These are phyloP conservation scores for Plenodomus biglobosus DNA, from an alignment of 2,329 filamentous ascomycete genomes.

Conservation along the genomic window DNA sequence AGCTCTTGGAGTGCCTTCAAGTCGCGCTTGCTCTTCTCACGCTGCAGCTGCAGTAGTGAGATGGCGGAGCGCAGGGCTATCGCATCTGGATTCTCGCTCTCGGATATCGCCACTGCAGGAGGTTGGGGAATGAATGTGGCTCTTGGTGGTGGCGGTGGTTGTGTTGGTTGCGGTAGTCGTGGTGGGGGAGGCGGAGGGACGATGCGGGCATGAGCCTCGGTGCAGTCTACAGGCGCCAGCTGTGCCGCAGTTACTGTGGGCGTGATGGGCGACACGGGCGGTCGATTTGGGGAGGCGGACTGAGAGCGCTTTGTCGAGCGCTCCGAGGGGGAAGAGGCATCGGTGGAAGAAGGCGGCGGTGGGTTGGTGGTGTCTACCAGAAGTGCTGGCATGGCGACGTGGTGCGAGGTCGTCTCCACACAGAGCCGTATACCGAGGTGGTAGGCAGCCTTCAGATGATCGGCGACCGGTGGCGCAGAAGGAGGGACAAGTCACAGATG, in stretches of 20 bases:
- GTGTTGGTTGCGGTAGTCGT: no score
- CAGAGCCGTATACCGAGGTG: slow-evolving; percentile 19
- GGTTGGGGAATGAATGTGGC: slow-evolving; percentile 48
- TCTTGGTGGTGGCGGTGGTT: slow-evolving; percentile 16
- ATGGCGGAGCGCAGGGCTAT: slow-evolving; percentile 85
- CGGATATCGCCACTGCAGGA: slow-evolving; percentile 49
- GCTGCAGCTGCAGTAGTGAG: slow-evolving; percentile 83
- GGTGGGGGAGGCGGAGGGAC: slow-evolving; percentile 17
- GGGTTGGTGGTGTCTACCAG: slow-evolving; percentile 36
- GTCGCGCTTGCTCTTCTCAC: slow-evolving; percentile 73
- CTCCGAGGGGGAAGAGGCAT: slow-evolving; percentile 24
- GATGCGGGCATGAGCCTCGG: slow-evolving; percentile 29
- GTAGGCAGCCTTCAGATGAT: no score
- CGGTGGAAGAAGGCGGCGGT: slow-evolving; percentile 27
- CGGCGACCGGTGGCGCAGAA: no score
- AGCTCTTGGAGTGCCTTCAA: slow-evolving; percentile 69
- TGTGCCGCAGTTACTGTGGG: slow-evolving; percentile 40
- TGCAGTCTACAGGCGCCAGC: slow-evolving; percentile 34
- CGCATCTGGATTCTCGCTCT: slow-evolving; percentile 73
- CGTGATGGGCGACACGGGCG: slow-evolving; percentile 47
- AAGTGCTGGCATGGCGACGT: slow-evolving; percentile 44
- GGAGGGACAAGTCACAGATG: slow-evolving; percentile 8
- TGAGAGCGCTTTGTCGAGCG: slow-evolving; percentile 27
- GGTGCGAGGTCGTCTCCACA: slow-evolving; percentile 21
- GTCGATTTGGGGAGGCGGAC: slow-evolving; percentile 39